phyloP scores from a whole-genome alignment of 306 rosid species.

The Lathyrus aphaca region DNA sequence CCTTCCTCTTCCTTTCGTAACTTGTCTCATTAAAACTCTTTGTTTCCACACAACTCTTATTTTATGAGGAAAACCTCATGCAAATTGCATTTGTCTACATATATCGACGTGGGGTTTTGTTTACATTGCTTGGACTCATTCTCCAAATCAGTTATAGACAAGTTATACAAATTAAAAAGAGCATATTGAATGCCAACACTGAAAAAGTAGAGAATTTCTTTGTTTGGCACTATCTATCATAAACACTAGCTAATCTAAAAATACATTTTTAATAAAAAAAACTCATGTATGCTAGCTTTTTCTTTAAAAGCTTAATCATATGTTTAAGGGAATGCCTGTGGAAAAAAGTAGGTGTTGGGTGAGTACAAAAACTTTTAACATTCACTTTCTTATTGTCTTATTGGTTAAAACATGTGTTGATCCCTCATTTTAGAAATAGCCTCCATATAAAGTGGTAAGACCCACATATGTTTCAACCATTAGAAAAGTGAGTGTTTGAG shows the following conservation, averaged over 20 bases:
- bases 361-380: too few species aligned
- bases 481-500: too few species aligned
- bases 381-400: too few species aligned
- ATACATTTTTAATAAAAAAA: not conserved
- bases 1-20: constrained; percentile 46
- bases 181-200: constrained; percentile 7
- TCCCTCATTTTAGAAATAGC: too few species aligned
- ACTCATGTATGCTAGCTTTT: not conserved
- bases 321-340: too few species aligned
- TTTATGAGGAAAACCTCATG: constrained; percentile 22
- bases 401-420: too few species aligned
- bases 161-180: constrained; percentile 18
- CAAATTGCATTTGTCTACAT: constrained; percentile 17
- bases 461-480: too few species aligned
- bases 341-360: too few species aligned
- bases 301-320: not conserved
- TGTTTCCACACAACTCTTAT: constrained; percentile 14
- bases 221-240: not conserved
- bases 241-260: too few species aligned
- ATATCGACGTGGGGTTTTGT: not conserved
- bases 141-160: constrained; percentile 12
- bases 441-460: too few species aligned
- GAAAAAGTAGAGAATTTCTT: not conserved
- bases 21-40: constrained; percentile 40
- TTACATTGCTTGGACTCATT: constrained; percentile 30